Evolutionary conservation across 2,329 filamentous ascomycete genomes (phyloP).

Genomic region (Macrophomina phaseolina): DNA sequence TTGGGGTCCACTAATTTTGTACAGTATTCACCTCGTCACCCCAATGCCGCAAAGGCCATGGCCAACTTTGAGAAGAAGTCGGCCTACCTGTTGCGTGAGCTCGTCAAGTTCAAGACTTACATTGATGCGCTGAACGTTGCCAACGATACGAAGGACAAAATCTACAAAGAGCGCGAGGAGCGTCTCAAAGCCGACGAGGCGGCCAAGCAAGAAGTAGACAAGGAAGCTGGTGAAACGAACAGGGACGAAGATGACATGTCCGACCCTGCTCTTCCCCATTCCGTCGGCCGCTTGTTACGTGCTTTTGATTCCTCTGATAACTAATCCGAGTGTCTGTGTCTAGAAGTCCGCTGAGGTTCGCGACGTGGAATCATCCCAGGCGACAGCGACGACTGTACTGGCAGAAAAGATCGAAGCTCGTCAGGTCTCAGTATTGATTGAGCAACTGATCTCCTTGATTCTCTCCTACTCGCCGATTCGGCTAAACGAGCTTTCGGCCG

Average conservation of each 20-base stretch:
- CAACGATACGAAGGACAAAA: slow-evolving; percentile 70
- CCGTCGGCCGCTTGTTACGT: slow-evolving; percentile 8
- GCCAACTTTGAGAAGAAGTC: slow-evolving; percentile 97
- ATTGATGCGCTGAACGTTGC: slow-evolving; percentile 83
- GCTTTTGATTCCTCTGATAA: slow-evolving; percentile 14
- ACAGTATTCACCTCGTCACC: slow-evolving; percentile 80
- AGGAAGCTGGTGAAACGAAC: background rate
- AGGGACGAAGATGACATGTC: slow-evolving; percentile 22
- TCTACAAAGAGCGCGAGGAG: slow-evolving; percentile 59
- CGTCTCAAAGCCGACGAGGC: slow-evolving; percentile 14
- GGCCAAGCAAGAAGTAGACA: slow-evolving; percentile 5
- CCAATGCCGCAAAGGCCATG: slow-evolving; percentile 84
- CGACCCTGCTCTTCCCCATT: background rate
- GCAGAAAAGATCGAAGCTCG: slow-evolving; percentile 2
- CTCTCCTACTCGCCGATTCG: background rate
- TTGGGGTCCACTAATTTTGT: background rate
- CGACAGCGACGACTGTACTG: slow-evolving; percentile 15
- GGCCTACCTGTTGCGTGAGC: slow-evolving; percentile 87
- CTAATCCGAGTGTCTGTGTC: background rate
- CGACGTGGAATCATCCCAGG: slow-evolving; percentile 19
- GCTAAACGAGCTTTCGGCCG: background rate
- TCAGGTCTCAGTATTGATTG: background rate
- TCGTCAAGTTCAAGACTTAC: slow-evolving; percentile 95
- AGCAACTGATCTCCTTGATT: background rate
- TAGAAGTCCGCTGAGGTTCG: slow-evolving; percentile 15